A percentile compares a stretch with the other conserved stretches of the same genome.
Conservation (phyloP, 306 rosid genomes). For the Pterocarpus macrocarpus region DNA sequence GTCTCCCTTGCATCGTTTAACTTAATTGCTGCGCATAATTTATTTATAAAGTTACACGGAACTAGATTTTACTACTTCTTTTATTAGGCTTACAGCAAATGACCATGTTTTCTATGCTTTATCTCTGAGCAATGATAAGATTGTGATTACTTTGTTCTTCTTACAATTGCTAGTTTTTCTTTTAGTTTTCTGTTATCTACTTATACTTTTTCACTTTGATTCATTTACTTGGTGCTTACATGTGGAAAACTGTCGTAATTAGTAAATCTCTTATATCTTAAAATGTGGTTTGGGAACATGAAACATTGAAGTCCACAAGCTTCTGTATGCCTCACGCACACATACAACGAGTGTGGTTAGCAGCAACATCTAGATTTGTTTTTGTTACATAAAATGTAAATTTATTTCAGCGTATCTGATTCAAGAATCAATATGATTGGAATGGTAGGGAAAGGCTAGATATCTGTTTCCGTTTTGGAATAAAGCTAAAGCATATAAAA, state of each 20-base stretch:
- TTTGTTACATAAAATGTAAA: neutral
- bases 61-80: neutral
- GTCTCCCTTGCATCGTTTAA: no score
- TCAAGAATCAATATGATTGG: slow-evolving; percentile 37
- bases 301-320: neutral
- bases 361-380: neutral
- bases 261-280: no score
- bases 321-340: neutral
- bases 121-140: no score
- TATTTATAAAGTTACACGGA: no score
- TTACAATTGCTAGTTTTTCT: no score
- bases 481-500: slow-evolving; percentile 32
- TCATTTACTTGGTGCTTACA: no score
- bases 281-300: neutral
- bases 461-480: slow-evolving; percentile 48
- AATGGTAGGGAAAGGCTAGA: slow-evolving; percentile 23
- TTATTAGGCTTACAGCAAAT: neutral
- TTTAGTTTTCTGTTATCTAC: no score
- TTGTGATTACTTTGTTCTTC: no score
- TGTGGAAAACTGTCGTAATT: no score
- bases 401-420: neutral
- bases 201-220: no score
- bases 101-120: neutral
- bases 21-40: no score
- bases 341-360: neutral